Conservation (phyloP, 257 asterid species). For the Fraxinus pennsylvanica region DNA sequence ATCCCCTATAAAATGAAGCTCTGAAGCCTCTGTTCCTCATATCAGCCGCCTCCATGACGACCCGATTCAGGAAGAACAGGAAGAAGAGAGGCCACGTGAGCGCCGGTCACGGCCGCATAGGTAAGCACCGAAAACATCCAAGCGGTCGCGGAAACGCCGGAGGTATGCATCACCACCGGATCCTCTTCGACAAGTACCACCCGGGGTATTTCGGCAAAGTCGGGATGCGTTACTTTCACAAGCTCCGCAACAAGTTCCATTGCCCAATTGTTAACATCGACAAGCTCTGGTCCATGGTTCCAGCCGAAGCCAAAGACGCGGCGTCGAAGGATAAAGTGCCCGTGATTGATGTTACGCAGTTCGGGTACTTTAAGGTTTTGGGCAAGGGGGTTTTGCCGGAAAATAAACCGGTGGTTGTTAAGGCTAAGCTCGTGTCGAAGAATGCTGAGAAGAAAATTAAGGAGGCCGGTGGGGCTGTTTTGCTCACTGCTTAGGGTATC, state of each 20-base stretch:
- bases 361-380: conserved; percentile 34
- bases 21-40: neutral
- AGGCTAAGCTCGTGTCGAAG: conserved; percentile 37
- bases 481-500: conserved; percentile 31
- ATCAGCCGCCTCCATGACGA: conserved; percentile 23
- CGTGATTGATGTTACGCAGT: conserved; percentile 32
- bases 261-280: conserved; percentile 38
- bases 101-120: conserved; percentile 21
- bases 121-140: conserved; percentile 33
- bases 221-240: conserved; percentile 39
- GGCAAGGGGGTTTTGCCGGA: conserved; percentile 34
- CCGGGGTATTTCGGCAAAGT: conserved; percentile 30
- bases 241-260: conserved; percentile 37
- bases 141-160: conserved; percentile 39
- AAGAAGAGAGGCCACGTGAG: conserved; percentile 38
- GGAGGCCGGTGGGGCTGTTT: conserved; percentile 35
- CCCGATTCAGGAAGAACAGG: conserved; percentile 32
- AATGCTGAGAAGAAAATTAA: conserved; percentile 36
- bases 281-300: conserved; percentile 34
- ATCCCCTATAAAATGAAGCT: neutral
- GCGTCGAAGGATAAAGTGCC: conserved; percentile 32
- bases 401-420: conserved; percentile 29
- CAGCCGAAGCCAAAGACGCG: conserved; percentile 26
- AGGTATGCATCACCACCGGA: conserved; percentile 40
- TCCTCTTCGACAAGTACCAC: conserved; percentile 41